Base-by-base conservation (phyloP, 306 rosid genomes). In the Glycine latifolia region DNA sequence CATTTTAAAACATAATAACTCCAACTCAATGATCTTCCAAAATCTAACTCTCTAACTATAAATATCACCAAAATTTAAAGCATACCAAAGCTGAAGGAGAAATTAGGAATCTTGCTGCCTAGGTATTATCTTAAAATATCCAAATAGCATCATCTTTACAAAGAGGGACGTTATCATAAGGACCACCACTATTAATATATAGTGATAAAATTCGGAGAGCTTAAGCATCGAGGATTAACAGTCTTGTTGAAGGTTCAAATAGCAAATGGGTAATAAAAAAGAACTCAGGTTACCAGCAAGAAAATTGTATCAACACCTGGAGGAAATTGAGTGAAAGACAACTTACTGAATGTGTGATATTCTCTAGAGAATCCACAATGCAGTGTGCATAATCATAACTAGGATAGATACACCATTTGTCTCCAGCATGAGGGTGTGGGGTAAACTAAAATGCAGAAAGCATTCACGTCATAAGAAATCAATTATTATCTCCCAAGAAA, bases 351-450 rank as follows among this genome's bases (percentile, higher is more conserved):
- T 96, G 99, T 35, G 98, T 96, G 87, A 96, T 49, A 83, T 96
- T 92, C 90, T 96, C 99, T 20, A 96, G 96, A 80, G 99, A 96
- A 88, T 96, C 99, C 83, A 93, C 99, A 76, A 89, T 93, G 85
- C 99, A 96, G 89, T 96, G 99, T 73, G 99, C 88, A 79, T 87
- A 96, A 85, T 96, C 99, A 77, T 96, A 96, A 87, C 99, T 96
- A 73, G 99, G 99, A 84, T 96, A 96, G 76, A 96, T 89, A 83
- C 98, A 96, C 99, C 98, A 96, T 86, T 96, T 92, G 87, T 96
- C 99, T 87, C 99, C 98, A 49, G 98, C 94, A 87, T 93, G 99
- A 7, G 99, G 99, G 54, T 96, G 99, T 62, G 92, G 97, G 68
- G 98, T 91, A 82, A 92, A 93, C 99, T 96, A 89, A 17, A 3